Conservation (phyloP, 2,329 filamentous ascomycete species). For the Paecilomyces fulvus region DNA sequence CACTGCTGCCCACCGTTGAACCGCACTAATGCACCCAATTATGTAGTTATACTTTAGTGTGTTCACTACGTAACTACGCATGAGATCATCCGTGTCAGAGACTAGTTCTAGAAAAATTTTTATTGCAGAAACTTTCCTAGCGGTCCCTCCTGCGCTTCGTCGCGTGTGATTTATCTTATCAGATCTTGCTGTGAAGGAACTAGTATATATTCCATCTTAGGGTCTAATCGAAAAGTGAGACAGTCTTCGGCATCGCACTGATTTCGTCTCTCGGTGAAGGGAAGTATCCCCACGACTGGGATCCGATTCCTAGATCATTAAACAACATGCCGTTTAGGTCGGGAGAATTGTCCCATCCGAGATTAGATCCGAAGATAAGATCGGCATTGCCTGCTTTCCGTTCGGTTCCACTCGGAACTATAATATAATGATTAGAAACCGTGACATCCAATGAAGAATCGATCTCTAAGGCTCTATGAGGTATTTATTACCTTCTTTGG, state of each 20-base stretch:
- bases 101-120: not conserved
- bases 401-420: not conserved
- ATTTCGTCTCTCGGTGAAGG: not conserved
- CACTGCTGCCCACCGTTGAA: not conserved
- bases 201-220: not conserved
- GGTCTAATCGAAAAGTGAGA: not conserved
- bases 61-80: not conserved
- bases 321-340: not conserved
- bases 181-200: not conserved
- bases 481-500: not conserved
- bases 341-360: not conserved
- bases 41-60: not conserved
- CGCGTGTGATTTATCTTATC: not conserved
- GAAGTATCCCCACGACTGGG: too few relatives aligned
- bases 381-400: not conserved
- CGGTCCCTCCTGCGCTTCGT: not conserved
- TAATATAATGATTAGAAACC: not conserved
- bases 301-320: not conserved
- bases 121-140: not conserved
- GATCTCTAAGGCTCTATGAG: not conserved
- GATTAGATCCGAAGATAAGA: not conserved
- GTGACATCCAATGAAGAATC: not conserved
- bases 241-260: not conserved
- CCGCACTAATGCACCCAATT: not conserved
- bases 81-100: not conserved